Base-by-base conservation (phyloP, 139 green algal genomes). In the Chlamydomonas schloesseri region DNA sequence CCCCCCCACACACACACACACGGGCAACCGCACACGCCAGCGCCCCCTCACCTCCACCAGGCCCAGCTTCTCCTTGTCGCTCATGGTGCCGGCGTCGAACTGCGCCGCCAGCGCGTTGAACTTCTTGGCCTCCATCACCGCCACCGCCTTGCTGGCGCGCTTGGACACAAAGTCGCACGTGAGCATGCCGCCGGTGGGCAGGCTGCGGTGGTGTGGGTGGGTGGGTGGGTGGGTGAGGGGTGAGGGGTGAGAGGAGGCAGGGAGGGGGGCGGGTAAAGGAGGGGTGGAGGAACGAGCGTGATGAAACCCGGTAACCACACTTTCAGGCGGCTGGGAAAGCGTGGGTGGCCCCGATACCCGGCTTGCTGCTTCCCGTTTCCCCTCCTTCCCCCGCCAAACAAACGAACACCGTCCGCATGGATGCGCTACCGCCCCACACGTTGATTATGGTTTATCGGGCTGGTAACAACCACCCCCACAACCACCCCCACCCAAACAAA, bases 31-130 rank as follows among this genome's bases (percentile, higher is more conserved):
- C 29, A 0, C 31, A 65, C 81, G 17, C 65, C 17, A 1, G 2
- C 24, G 26, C 60, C 1, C 53, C 3, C 60, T 34, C 68, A 95
- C 90, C 60, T 90, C 72, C 37, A 96, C 90, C 75, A 96, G 88
- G n/a, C 80, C 79, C 26, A 94, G 76, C 71, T 91, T 88, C 83
- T 96, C 93, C 31, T 83, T 86, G 84, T 95, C 92, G 29, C 69
- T 73, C 88, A 94, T 94, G 37, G 69, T 76, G 2, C 33, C 71
- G 13, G 46, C 42, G 8, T 58, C 70, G 34, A 95, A 89, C 89
- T 95, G 92, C 10, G 60, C 60, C n/a, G 81, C 71, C 72, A 95
- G 82, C 1, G 90, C 88, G 53, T 84, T 53, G 60, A 88, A 77
- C 70, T 88, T 91, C 72, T 91, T 91, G 60, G 79, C 42, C 42